These are phyloP conservation scores for Lolium perenne DNA, from an alignment of 176 grass and related monocot genomes.

Conservation along the genomic window DNA sequence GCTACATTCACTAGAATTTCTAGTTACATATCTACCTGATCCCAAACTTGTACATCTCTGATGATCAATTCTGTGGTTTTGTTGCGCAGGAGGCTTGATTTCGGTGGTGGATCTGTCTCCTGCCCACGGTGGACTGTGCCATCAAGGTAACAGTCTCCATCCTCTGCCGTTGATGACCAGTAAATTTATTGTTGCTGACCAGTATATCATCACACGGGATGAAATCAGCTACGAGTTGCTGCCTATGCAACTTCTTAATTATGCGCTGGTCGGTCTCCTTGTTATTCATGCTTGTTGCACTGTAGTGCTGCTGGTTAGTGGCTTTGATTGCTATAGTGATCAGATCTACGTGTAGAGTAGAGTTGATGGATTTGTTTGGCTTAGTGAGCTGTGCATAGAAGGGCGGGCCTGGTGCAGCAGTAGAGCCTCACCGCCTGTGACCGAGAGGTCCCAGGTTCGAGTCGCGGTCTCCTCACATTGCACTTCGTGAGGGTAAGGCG, in stretches of 20 bases:
- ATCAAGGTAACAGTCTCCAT: background rate
- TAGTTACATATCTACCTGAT: constrained; percentile 33
- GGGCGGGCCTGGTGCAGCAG: too few species aligned
- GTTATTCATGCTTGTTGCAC: background rate
- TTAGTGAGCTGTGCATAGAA: background rate
- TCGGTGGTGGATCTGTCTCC: background rate
- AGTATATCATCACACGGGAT: background rate
- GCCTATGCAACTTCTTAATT: background rate
- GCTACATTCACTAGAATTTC: constrained; percentile 13
- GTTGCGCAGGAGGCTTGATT: background rate
- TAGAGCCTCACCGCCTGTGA: too few species aligned
- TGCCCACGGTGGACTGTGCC: background rate
- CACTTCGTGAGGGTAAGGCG: too few species aligned
- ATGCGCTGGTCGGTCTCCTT: background rate
- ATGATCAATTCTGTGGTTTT: background rate
- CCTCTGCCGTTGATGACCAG: background rate
- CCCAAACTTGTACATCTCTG: constrained; percentile 34
- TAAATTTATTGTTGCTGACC: background rate
- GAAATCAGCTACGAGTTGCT: background rate
- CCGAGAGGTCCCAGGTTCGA: too few species aligned
- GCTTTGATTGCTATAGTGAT: background rate
- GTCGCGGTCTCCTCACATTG: too few species aligned
- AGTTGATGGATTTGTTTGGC: background rate
- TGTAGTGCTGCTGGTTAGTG: background rate
- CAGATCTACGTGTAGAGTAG: background rate